A percentile compares a stretch with the other conserved stretches of the same genome.
Conservation (phyloP, 805 yeast species). For the Cyberlindnera mrakii region DNA sequence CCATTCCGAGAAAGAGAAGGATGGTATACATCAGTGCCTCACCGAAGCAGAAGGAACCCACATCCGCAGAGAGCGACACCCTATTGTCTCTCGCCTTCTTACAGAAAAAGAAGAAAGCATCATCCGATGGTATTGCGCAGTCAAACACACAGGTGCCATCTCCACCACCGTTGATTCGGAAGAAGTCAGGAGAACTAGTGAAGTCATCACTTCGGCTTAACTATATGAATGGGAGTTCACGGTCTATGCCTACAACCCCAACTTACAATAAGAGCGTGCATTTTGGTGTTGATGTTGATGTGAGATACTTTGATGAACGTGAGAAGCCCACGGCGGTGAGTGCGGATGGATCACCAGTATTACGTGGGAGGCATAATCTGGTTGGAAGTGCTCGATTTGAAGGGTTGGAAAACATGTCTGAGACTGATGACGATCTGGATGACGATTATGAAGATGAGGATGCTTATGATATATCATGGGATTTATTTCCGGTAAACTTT, state of each 20-base stretch:
- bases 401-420: conserved; percentile 21
- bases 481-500: conserved; percentile 36
- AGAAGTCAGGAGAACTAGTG: conserved; percentile 84
- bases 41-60: conserved; percentile 1
- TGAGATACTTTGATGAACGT: conserved; percentile 62
- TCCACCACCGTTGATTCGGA: conserved; percentile 46
- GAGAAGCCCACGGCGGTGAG: conserved; percentile 77
- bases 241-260: conserved; percentile 49
- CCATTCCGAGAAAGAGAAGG: too few relatives aligned
- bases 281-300: conserved; percentile 64
- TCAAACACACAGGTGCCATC: not conserved
- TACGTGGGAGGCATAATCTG: conserved; percentile 21
- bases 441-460: conserved; percentile 10
- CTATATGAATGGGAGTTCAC: conserved; percentile 27
- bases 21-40: conserved; percentile 13
- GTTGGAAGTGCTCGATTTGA: conserved; percentile 5
- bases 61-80: not conserved
- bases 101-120: conserved; percentile 17
- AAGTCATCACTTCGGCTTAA: conserved; percentile 60
- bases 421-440: conserved; percentile 15
- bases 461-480: conserved; percentile 34
- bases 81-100: conserved; percentile 19
- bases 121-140: conserved; percentile 5
- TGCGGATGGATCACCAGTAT: conserved; percentile 55
- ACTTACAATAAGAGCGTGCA: conserved; percentile 67